These are phyloP conservation scores for Rhodotorula toruloides DNA, from an alignment of 768 basidiomycete species.

Conservation along the genomic window DNA sequence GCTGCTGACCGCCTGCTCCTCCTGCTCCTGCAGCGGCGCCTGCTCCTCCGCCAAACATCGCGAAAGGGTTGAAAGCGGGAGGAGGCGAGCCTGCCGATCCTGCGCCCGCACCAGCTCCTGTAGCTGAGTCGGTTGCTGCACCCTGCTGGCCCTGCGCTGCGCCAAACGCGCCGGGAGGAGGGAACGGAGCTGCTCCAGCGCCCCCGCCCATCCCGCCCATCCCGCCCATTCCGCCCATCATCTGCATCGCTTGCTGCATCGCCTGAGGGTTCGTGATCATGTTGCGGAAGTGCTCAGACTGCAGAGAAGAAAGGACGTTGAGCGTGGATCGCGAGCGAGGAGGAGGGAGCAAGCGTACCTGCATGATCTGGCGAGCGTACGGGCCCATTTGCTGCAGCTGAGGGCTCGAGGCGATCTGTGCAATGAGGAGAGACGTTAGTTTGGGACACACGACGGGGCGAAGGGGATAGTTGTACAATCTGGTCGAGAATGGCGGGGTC, in stretches of 20 bases:
- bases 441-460: not conserved
- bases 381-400: conserved; percentile 69
- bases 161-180: conserved; percentile 34
- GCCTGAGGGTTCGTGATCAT: conserved; percentile 64
- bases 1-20: not conserved
- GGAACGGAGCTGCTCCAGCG: too few species aligned
- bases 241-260: conserved; percentile 52
- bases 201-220: conserved; percentile 35
- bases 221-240: conserved; percentile 42
- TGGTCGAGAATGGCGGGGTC: conserved; percentile 85
- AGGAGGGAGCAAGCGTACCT: conserved; percentile 41
- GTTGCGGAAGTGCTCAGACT: conserved; percentile 41
- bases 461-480: conserved; percentile 35
- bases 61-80: conserved; percentile 26
- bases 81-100: conserved; percentile 6
- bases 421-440: not conserved
- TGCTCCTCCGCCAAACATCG: conserved; percentile 6
- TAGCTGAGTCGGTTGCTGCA: not conserved
- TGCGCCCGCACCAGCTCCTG: not conserved
- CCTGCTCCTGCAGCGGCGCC: conserved; percentile 14
- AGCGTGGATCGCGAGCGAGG: not conserved
- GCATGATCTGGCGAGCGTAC: conserved; percentile 71
- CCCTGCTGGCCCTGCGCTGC: not conserved
- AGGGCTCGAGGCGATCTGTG: conserved; percentile 71
- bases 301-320: conserved; percentile 3